Conservation (phyloP, 2,329 filamentous ascomycete species). For the Fusarium nematophilum region DNA sequence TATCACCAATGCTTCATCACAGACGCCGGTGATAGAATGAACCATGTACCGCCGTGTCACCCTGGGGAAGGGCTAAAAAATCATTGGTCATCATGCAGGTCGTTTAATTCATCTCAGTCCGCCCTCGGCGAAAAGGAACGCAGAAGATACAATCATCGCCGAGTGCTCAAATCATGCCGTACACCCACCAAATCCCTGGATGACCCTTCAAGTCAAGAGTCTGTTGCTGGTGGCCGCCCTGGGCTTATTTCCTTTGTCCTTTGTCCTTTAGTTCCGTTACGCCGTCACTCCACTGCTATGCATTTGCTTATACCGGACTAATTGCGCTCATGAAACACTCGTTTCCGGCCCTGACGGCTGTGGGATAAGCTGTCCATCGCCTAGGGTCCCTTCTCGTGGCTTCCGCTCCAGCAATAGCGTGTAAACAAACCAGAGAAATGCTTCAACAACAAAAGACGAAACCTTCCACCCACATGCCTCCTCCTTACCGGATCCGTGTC, state of each 20-base stretch:
- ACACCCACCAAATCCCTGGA: not conserved
- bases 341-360: conserved; percentile 7
- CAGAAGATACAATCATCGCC: not conserved
- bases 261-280: conserved; percentile 22
- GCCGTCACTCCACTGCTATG: conserved; percentile 46
- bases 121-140: not conserved
- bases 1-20: too few species aligned
- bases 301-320: conserved; percentile 13
- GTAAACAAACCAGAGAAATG: conserved; percentile 25
- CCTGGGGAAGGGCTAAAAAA: too few species aligned
- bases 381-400: not conserved
- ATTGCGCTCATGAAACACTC: conserved; percentile 20
- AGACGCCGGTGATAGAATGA: too few species aligned
- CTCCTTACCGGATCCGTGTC: conserved; percentile 7
- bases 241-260: not conserved
- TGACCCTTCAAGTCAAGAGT: not conserved
- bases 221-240: conserved; percentile 1
- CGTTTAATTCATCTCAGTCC: conserved; percentile 5
- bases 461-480: conserved; percentile 7
- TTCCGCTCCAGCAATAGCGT: conserved; percentile 17
- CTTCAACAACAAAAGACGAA: conserved; percentile 15
- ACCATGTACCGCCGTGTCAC: too few species aligned
- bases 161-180: not conserved
- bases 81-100: not conserved
- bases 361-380: not conserved